Percentiles rank a stretch among this genome's conserved stretches.
phyloP scores from a whole-genome alignment of 306 rosid species.

The Fragaria iinumae region DNA sequence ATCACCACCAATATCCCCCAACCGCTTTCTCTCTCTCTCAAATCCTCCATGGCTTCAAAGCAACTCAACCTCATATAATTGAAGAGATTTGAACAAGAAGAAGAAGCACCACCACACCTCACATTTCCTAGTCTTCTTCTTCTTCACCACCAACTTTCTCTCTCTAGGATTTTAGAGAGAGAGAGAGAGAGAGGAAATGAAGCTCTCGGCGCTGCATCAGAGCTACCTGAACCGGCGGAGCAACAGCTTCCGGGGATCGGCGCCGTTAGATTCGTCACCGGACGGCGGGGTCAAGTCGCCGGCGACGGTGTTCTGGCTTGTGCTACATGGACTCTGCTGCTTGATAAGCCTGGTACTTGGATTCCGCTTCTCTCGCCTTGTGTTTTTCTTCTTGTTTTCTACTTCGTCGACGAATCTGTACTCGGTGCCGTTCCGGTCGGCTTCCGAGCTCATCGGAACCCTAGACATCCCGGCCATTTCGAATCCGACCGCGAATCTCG shows the following conservation, averaged over 20 bases:
- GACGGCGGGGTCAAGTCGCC: slow-evolving; percentile 72
- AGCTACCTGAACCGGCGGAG: slow-evolving; percentile 69
- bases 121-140: not conserved
- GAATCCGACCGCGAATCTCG: slow-evolving; percentile 27
- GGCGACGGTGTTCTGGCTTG: slow-evolving; percentile 77
- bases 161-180: slow-evolving; percentile 9
- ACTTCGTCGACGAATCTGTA: slow-evolving; percentile 59
- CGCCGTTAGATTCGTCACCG: slow-evolving; percentile 56
- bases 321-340: slow-evolving; percentile 90
- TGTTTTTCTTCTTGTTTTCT: slow-evolving; percentile 86
- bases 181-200: slow-evolving; percentile 39
- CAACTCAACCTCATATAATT: slow-evolving; percentile 4
- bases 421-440: slow-evolving; percentile 67
- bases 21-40: slow-evolving; percentile 1
- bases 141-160: not conserved
- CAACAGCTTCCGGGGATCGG: slow-evolving; percentile 75
- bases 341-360: slow-evolving; percentile 89
- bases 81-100: not conserved
- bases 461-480: slow-evolving; percentile 30
- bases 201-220: slow-evolving; percentile 90
- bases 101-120: not conserved
- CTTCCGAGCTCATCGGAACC: slow-evolving; percentile 39
- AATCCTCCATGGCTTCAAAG: slow-evolving; percentile 2
- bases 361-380: slow-evolving; percentile 92
- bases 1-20: slow-evolving; percentile 28